Evolutionary conservation across 31 red algal genomes (phyloP), one percentile per base, ranked within the genome.

Genomic region (Porphyra umbilicalis): DNA sequence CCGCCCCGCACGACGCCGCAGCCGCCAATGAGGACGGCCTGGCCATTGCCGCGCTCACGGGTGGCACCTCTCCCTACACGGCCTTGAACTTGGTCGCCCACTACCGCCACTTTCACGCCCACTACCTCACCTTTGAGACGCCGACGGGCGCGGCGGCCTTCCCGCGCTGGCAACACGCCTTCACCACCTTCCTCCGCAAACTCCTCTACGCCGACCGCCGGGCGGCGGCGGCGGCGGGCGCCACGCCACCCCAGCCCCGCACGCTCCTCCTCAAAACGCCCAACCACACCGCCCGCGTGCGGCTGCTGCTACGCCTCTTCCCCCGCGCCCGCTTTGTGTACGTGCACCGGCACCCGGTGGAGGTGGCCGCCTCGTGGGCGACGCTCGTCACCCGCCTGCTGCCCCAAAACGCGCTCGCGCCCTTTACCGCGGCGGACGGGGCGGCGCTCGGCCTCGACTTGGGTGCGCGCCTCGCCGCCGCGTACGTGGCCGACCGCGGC

Each of bases 101-200:
- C 14, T 76, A 8, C 35, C 67, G 82, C 6, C n/a, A 6, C 37
- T 76, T 29, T 83, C 8, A n/a, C 35, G 39, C 76, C 32, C 82
- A 44, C 10, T 36, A 77, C 34, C 35, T 79, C 34, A 37, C 77
- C 0, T 79, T 79, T 79, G 20, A 37, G 15, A 37, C 35, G 34
- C 77, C 77, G 25, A 20, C 10, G 5, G 35, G 35, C 77, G 35
- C 35, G 35, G 77, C 11, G 20, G 77, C 30, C 77, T 79, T 79
- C 32, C 77, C 77, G 8, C 77, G 77, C 1, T 79, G 30, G 77
- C 77, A 33, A 0, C 9, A 79, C 35, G 77, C 77, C 37, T 76
- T 83, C 33, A 5, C 29, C 33, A 36, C 35, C 46, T 83, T 83
- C 35, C 76, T 44, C 74, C 82, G 68, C 46, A 76, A 83, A 34